A percentile compares a stretch with the other conserved stretches of the same genome.
These are phyloP conservation scores for Leishmania aethiopica DNA, from an alignment of 208 protist species.

Conservation along the genomic window DNA sequence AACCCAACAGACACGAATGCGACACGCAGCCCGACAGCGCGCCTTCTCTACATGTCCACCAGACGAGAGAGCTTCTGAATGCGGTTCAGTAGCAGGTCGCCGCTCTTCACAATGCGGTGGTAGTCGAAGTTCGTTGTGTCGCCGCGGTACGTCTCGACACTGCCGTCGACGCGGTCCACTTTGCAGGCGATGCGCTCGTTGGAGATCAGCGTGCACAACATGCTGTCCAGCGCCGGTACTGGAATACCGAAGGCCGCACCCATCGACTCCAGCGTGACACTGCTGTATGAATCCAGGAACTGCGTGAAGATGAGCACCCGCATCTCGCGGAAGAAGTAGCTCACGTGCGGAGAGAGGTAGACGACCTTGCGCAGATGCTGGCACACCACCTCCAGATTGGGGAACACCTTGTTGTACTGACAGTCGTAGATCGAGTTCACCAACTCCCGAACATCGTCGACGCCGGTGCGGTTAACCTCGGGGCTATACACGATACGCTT, in stretches of 20 bases:
- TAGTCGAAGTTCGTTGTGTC: conserved; percentile 97
- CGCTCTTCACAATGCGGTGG: conserved; percentile 95
- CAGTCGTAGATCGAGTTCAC: conserved; percentile 96
- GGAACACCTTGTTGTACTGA: conserved; percentile 95
- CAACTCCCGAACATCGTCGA: conserved; percentile 88
- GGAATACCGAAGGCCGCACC: conserved; percentile 95
- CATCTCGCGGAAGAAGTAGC: conserved; percentile 97
- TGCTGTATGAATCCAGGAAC: conserved; percentile 99
- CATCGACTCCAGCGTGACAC: conserved; percentile 96
- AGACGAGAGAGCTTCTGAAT: conserved; percentile 99
- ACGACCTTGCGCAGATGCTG: conserved; percentile 90
- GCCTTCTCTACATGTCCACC: conserved; percentile 84
- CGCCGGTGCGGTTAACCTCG: conserved; percentile 92
- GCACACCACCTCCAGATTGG: conserved; percentile 90
- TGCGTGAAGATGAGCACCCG: conserved; percentile 97
- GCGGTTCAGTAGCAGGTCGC: conserved; percentile 97
- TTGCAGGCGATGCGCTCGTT: conserved; percentile 96
- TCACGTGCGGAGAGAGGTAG: conserved; percentile 93
- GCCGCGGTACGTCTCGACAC: conserved; percentile 96
- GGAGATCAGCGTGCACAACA: conserved; percentile 98
- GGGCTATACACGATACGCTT: conserved; percentile 89
- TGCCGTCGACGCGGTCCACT: conserved; percentile 97
- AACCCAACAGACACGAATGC: background rate
- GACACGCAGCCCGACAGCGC: background rate
- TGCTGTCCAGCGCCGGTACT: conserved; percentile 83